Evolutionary conservation across 108 stramenopile genomes (phyloP).

Genomic region (Nitzschia sp.): DNA sequence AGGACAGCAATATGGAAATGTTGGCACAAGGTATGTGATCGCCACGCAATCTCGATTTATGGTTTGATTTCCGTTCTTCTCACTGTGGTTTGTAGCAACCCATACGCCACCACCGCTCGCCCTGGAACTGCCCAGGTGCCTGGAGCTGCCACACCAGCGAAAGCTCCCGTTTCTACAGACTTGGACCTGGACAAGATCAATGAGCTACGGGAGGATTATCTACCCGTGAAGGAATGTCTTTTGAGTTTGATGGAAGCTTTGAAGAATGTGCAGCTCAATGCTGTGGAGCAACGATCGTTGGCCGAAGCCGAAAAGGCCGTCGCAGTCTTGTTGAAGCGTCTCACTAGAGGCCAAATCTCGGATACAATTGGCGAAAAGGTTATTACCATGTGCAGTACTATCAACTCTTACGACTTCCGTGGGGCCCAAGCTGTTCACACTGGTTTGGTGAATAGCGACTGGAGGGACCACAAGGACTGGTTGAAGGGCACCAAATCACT

Average conservation of each 20-base stretch:
- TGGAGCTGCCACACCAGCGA: slow-evolving; percentile 26
- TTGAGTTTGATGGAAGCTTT: slow-evolving; percentile 46
- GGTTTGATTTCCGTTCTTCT: slow-evolving; percentile 13
- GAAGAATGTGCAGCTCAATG: slow-evolving; percentile 36
- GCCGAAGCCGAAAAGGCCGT: slow-evolving; percentile 76
- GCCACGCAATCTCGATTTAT: not conserved
- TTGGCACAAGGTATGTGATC: slow-evolving; percentile 71
- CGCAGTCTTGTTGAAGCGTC: slow-evolving; percentile 67
- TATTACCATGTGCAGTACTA: slow-evolving; percentile 38
- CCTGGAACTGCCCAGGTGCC: slow-evolving; percentile 71
- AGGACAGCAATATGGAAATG: slow-evolving; percentile 83
- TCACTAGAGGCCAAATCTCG: slow-evolving; percentile 62
- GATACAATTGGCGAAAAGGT: slow-evolving; percentile 58
- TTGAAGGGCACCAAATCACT: slow-evolving; percentile 92
- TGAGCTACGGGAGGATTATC: slow-evolving; percentile 49
- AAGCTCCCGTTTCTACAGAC: slow-evolving; percentile 66
- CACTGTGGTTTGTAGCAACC: slow-evolving; percentile 47
- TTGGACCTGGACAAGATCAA: slow-evolving; percentile 48
- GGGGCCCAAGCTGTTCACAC: slow-evolving; percentile 69
- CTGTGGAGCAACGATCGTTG: slow-evolving; percentile 76
- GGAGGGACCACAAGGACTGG: slow-evolving; percentile 95
- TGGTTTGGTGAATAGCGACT: slow-evolving; percentile 75
- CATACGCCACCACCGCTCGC: slow-evolving; percentile 67
- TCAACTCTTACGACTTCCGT: slow-evolving; percentile 62
- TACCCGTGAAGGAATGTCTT: slow-evolving; percentile 61